Evolutionary conservation across 192 early-diverging fungal genomes (phyloP).

Genomic region (Coemansia erecta): DNA sequence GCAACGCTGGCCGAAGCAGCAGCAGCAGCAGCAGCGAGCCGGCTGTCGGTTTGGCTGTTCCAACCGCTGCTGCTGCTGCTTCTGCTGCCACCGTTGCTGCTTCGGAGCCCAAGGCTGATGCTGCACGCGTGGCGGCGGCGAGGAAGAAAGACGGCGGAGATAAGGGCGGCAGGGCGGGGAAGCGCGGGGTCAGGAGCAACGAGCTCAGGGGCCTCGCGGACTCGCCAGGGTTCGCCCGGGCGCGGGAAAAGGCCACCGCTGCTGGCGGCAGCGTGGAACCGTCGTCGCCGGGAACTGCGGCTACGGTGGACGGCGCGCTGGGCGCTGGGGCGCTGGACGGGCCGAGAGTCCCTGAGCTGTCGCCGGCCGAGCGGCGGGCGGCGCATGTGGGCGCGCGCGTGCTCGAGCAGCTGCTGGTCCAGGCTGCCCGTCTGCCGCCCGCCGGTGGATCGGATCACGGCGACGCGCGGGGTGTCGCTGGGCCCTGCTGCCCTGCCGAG

Average conservation of each 20-base stretch:
- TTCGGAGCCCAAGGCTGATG: not conserved
- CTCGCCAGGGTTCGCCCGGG: constrained; percentile 8
- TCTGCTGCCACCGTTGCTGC: no score
- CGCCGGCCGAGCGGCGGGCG: constrained; percentile 16
- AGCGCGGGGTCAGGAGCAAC: not conserved
- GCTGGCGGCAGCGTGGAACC: no score
- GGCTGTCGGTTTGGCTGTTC: not conserved
- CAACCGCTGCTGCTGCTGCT: no score
- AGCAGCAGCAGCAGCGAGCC: constrained; percentile 4
- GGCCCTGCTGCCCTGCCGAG: constrained; percentile 33
- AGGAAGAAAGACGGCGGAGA: not conserved
- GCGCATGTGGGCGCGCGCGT: constrained; percentile 25
- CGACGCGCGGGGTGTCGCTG: constrained; percentile 9
- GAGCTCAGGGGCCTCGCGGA: constrained; percentile 6
- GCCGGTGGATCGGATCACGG: not conserved
- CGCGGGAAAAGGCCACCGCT: not conserved
- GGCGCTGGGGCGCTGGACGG: not conserved
- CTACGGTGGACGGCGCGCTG: not conserved
- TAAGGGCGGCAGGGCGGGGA: no score
- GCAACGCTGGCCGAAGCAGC: no score
- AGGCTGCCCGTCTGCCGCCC: constrained; percentile 26
- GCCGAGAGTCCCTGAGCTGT: not conserved
- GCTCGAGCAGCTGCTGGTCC: constrained; percentile 44
- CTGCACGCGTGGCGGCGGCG: not conserved
- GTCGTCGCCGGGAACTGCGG: not conserved